These are phyloP conservation scores for Arachis stenosperma DNA, from an alignment of 306 rosid genomes.

Conservation along the genomic window DNA sequence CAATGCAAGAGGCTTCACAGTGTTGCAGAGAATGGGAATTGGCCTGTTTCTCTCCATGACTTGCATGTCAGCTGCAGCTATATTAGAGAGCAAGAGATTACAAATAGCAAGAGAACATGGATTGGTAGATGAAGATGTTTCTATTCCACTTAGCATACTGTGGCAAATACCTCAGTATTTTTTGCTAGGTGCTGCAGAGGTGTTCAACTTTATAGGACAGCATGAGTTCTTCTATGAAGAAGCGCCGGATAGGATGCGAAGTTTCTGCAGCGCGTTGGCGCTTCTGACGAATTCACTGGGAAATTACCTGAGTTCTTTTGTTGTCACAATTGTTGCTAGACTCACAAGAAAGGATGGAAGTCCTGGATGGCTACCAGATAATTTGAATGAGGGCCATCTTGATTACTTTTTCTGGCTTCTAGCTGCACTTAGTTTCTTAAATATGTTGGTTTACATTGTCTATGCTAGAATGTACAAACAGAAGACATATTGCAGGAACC, in stretches of 20 bases:
- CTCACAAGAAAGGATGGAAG: constrained; percentile 60
- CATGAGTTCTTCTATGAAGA: constrained; percentile 87
- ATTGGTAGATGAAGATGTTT: constrained; percentile 50
- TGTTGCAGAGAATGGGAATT: constrained; percentile 87
- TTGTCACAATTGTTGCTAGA: constrained; percentile 63
- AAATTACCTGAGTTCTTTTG: constrained; percentile 74
- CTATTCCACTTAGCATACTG: constrained; percentile 69
- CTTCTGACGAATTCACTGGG: constrained; percentile 73
- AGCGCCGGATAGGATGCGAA: constrained; percentile 83
- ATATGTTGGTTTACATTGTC: constrained; percentile 57
- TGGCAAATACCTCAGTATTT: constrained; percentile 93
- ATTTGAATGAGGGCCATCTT: constrained; percentile 74
- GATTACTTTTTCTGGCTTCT: constrained; percentile 84
- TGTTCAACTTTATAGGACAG: constrained; percentile 79
- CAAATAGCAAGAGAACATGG: constrained; percentile 60
- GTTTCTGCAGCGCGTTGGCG: constrained; percentile 83
- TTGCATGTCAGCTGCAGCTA: constrained; percentile 84
- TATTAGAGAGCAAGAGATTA: constrained; percentile 66
- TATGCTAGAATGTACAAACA: constrained; percentile 64
- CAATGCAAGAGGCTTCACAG: constrained; percentile 77
- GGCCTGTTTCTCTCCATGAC: constrained; percentile 76
- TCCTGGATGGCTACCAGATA: constrained; percentile 73
- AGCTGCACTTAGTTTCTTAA: constrained; percentile 72
- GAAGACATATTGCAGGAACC: constrained; percentile 48
- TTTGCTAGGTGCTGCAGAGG: constrained; percentile 83